Evolutionary conservation across 139 green algal species (phyloP), one percentile per base, ranked within the genome.

Genomic region (Picochlorum sp.): DNA sequence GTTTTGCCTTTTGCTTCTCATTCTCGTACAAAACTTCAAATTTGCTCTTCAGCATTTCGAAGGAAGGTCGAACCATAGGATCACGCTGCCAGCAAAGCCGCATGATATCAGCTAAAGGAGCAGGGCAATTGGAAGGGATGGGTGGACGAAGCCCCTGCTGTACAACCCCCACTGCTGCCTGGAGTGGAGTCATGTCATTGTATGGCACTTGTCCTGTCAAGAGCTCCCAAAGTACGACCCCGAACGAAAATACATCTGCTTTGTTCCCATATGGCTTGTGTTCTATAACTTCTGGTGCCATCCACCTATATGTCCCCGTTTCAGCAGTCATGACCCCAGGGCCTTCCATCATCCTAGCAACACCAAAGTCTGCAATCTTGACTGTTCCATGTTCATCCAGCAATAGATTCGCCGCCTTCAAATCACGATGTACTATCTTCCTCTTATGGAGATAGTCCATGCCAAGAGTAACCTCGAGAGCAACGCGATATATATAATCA

Each of bases 371-470:
- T 22, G 85, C 91, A 33, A 98, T 90, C 57, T 96, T 96, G 49
- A 88, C 80, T 2, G 81, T 86, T 10, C 82, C 81, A 49, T 87
- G 82, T 30, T 98, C 89, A 61, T 98, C 89, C 75, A 99, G 82
- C 44, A 99, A 80, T 67, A 99, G 72, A 77, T 99, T 99, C 43
- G 91, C 91, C 5, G 89, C 85, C 41, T 71, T 76, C 31, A 88
- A 54, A 65, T 89, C 81, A 1, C 88, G 61, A 74, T 99, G 93
- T 45, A 98, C 91, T 68, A 99, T 97, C 18, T 95, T 94, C 28
- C 85, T 83, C 75, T 95, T 87, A 72, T 99, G 93, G 64, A 99
- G 74, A 81, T 98, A 99, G 73, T 98, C 93, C 91, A 99, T 98
- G 31, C 93, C 93, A 9, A 84, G 67, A n/a, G 75, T 84, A 33